These are phyloP conservation scores for Backusella tuberculispora DNA, from an alignment of 192 early-diverging fungal genomes.

Conservation along the genomic window DNA sequence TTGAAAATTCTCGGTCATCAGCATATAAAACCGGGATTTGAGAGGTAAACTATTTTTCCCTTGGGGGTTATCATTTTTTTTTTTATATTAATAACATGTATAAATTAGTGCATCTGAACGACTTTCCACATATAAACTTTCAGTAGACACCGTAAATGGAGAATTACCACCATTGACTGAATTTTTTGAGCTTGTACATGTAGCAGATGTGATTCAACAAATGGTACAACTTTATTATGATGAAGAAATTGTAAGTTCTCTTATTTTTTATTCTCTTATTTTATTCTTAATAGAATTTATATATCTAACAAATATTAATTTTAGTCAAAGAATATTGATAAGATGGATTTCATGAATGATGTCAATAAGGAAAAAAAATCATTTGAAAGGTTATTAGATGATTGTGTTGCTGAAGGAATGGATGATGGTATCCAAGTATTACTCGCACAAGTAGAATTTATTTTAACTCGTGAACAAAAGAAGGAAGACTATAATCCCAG, in stretches of 20 bases:
- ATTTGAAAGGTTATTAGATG: slow-evolving; percentile 87
- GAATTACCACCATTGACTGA: slow-evolving; percentile 69
- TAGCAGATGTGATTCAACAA: slow-evolving; percentile 91
- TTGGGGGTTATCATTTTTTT: background rate
- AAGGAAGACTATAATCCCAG: slow-evolving; percentile 77
- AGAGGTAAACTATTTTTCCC: slow-evolving; percentile 16
- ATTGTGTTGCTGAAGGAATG: slow-evolving; percentile 89
- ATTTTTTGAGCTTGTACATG: slow-evolving; percentile 94
- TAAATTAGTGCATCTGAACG: slow-evolving; percentile 49
- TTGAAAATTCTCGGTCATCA: slow-evolving; percentile 70
- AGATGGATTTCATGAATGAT: slow-evolving; percentile 88
- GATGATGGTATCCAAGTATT: slow-evolving; percentile 88
- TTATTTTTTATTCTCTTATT: background rate
- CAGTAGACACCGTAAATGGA: slow-evolving; percentile 34
- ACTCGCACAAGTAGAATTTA: slow-evolving; percentile 84
- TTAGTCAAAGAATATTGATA: slow-evolving; percentile 75
- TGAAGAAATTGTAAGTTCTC: slow-evolving; percentile 73
- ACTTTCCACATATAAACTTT: slow-evolving; percentile 49
- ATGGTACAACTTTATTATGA: slow-evolving; percentile 94
- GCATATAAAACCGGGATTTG: slow-evolving; percentile 78
- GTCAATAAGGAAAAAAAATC: slow-evolving; percentile 91
- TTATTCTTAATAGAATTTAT: background rate
- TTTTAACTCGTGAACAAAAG: slow-evolving; percentile 72
- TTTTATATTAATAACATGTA: background rate
- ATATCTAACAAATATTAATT: background rate